These are phyloP conservation scores for Brassica balearica DNA, from an alignment of 441 rosid genomes.

Conservation along the genomic window DNA sequence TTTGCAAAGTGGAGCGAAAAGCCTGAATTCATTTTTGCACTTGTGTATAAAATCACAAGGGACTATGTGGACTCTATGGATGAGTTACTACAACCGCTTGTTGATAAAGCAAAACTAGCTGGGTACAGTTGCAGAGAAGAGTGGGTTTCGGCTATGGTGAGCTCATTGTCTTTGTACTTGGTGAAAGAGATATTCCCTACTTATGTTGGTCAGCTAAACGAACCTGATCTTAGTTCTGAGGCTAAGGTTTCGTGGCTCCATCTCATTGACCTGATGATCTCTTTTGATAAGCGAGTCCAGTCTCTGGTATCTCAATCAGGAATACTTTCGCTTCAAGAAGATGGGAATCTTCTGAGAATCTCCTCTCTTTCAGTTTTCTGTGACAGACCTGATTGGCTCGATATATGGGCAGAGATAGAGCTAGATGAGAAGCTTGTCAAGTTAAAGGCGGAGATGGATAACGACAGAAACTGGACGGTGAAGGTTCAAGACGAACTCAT, in stretches of 20 bases:
- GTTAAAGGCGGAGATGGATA: conserved; percentile 59
- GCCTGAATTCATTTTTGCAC: conserved; percentile 87
- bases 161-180: conserved; percentile 70
- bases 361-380: conserved; percentile 82
- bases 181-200: conserved; percentile 77
- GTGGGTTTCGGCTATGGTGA: conserved; percentile 90
- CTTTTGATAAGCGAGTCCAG: conserved; percentile 77
- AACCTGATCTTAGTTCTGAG: conserved; percentile 51
- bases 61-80: conserved; percentile 93
- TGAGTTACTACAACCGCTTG: conserved; percentile 90
- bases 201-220: conserved; percentile 62
- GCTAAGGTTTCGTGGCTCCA: conserved; percentile 83
- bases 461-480: conserved; percentile 72
- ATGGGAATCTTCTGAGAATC: conserved; percentile 66
- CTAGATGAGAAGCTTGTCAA: conserved; percentile 68
- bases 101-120: conserved; percentile 82
- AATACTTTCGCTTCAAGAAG: conserved; percentile 74
- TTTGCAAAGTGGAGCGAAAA: conserved; percentile 82
- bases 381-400: conserved; percentile 93
- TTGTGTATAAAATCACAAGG: conserved; percentile 79
- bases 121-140: conserved; percentile 97
- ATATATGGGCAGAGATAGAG: conserved; percentile 89
- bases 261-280: conserved; percentile 85
- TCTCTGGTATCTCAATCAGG: conserved; percentile 83
- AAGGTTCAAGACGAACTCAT: conserved; percentile 67